phyloP scores from a whole-genome alignment of 768 basidiomycete genomes.

The Auricularia cornea region DNA sequence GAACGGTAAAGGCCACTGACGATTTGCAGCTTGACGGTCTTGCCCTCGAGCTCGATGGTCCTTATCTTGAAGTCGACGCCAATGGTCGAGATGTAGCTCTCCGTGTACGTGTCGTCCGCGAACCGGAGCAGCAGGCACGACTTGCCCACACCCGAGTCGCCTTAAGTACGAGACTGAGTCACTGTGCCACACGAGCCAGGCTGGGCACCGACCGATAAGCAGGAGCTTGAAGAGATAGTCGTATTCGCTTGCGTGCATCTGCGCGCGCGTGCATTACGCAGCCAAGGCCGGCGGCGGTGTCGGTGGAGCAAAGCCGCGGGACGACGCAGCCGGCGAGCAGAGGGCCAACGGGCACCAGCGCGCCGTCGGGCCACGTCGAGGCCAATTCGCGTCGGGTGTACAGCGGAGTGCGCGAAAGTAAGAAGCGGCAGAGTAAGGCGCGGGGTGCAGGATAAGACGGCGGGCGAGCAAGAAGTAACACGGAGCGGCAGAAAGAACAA shows the following conservation, averaged over 20 bases:
- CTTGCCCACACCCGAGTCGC: constrained; percentile 95
- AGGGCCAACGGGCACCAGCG: no score
- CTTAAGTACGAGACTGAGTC: background rate
- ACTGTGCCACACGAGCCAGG: background rate
- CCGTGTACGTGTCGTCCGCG: constrained; percentile 95
- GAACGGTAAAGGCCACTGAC: constrained; percentile 43
- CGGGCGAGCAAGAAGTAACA: no score
- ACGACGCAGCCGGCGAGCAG: background rate
- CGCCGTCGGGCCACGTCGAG: no score
- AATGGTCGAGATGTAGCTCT: constrained; percentile 95
- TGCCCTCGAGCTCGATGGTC: constrained; percentile 96
- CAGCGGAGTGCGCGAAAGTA: no score
- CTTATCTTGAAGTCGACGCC: constrained; percentile 99
- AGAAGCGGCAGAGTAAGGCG: no score
- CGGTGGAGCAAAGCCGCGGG: background rate
- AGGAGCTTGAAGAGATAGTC: constrained; percentile 95
- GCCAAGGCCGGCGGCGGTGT: background rate
- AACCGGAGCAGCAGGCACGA: constrained; percentile 89
- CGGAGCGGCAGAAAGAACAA: no score
- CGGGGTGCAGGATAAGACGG: no score
- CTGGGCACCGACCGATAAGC: constrained; percentile 49
- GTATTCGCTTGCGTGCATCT: constrained; percentile 88
- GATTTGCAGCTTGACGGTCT: constrained; percentile 97
- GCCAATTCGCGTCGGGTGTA: no score
- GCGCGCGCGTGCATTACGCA: background rate